Base-by-base conservation (phyloP, 2,329 filamentous ascomycete species). In the Dryadomyces quercivorus region DNA sequence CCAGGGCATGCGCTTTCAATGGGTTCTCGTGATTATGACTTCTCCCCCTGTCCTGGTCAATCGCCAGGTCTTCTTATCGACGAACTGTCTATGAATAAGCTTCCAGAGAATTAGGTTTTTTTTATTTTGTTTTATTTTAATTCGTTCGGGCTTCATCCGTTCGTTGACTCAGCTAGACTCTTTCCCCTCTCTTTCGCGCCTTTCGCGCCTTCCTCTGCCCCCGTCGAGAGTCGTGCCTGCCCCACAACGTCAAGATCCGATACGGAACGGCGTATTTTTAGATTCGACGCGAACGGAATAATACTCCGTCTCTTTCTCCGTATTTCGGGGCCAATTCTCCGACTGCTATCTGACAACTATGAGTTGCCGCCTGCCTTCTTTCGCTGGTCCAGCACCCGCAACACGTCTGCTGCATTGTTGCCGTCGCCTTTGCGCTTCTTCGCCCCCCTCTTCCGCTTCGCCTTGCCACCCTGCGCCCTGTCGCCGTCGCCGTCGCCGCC, bases 361-460 rank as follows among this genome's bases (percentile, higher is more conserved):
- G 12, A 43, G 16, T 5, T 13, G 21, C 22, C 18, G 2, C 21
- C 20, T 2, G 20, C 52, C 46, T 50, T 40, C 34, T 50, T 40
- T 20, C 74, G 72, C 62, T 75, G 70, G 64, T 93, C 86, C 62
- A 95, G 78, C 31, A 89, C 86, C 56, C 80, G 80, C 74, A 95
- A 71, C 53, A 95, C 88, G 73, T 95, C 88, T 5, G 78, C 79
- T 15, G 82, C 86, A 68, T 76, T 92, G 64, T 97, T 88, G 56
- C 70, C 82, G 66, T 91, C 86, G 0, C 86, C 86, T 67, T 88
- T 89, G 63, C 81, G 79, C 73, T 88, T 91, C 74, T 86, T 87
- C 0, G 77, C 72, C 0, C 82, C 84, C 59, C 85, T 79, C 70
- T 88, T 88, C 60, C 84, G 74, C 70, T 85, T 83, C 45, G 73